Evolutionary conservation across 805 yeast genomes (phyloP).

Genomic region (Candida sithepensis): DNA sequence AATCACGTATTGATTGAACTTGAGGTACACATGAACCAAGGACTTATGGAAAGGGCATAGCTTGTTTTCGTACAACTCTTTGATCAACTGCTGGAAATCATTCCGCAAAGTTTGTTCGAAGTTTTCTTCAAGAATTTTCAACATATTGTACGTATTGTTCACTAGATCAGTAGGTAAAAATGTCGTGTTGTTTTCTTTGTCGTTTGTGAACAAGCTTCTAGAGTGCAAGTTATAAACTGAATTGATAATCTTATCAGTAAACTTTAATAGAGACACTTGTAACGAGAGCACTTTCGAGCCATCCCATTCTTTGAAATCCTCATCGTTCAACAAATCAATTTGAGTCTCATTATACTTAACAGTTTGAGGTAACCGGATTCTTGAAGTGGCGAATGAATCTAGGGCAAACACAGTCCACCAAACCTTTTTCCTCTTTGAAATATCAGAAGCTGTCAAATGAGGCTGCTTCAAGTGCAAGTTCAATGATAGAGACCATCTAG

Average conservation of each 20-base stretch:
- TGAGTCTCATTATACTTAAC: constrained; percentile 32
- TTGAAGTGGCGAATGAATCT: constrained; percentile 36
- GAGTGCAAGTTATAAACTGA: constrained; percentile 31
- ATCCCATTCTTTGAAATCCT: constrained; percentile 29
- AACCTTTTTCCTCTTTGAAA: constrained; percentile 32
- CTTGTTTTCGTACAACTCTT: constrained; percentile 16
- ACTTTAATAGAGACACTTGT: constrained; percentile 25
- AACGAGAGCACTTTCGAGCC: constrained; percentile 27
- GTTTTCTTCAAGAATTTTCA: constrained; percentile 22
- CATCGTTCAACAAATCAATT: constrained; percentile 25
- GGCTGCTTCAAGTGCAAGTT: constrained; percentile 31
- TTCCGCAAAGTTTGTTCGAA: constrained; percentile 18
- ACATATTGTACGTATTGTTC: constrained; percentile 17
- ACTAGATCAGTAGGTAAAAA: constrained; percentile 18
- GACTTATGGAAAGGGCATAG: constrained; percentile 17
- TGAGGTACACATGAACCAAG: constrained; percentile 32
- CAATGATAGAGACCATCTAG: constrained; percentile 29
- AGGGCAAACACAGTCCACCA: constrained; percentile 40
- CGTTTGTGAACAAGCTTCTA: constrained; percentile 21
- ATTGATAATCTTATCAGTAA: constrained; percentile 30
- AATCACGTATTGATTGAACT: constrained; percentile 34
- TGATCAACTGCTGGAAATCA: constrained; percentile 19
- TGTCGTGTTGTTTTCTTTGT: constrained; percentile 17
- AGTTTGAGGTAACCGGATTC: constrained; percentile 35
- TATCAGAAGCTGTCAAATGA: constrained; percentile 16